Evolutionary conservation across 2,329 filamentous ascomycete species (phyloP).

Genomic region (Colletotrichum falcatum): DNA sequence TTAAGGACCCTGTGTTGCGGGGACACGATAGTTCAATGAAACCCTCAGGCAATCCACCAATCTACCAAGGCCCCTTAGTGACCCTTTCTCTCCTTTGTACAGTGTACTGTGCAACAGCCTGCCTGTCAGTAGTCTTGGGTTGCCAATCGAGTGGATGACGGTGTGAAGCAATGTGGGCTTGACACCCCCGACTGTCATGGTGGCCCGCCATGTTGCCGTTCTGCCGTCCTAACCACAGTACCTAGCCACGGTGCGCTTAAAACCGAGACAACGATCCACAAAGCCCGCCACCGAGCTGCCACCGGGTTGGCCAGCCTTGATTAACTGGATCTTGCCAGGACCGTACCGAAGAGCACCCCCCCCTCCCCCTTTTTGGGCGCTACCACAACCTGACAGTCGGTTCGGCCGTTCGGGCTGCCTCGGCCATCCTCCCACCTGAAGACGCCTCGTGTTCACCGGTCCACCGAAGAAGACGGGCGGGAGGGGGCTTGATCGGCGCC

Average conservation of each 20-base stretch:
- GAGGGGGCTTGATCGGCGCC: neutral
- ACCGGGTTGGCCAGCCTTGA: constrained; percentile 39
- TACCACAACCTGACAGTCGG: constrained; percentile 6
- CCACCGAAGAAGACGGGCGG: neutral
- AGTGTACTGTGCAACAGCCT: constrained; percentile 12
- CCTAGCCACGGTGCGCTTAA: neutral
- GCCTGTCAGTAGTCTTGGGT: neutral
- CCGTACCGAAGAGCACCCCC: constrained; percentile 5
- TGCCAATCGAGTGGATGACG: constrained; percentile 4
- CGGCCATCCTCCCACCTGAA: constrained; percentile 22
- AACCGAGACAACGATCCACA: constrained; percentile 31
- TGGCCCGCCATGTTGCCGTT: neutral
- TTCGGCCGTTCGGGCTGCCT: constrained; percentile 6
- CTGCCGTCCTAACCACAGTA: neutral
- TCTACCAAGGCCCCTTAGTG: constrained; percentile 11
- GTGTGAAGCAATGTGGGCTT: constrained; percentile 15
- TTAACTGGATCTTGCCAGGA: constrained; percentile 37
- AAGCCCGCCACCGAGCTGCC: neutral
- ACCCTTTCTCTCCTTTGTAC: neutral
- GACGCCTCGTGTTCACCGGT: constrained; percentile 18
- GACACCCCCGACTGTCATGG: neutral
- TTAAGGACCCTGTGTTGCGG: constrained; percentile 17
- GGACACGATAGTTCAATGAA: neutral
- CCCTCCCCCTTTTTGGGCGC: no score
- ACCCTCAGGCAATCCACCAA: neutral